Base-by-base conservation (phyloP, 1,284 basidiomycete species). In the Trametes sp. region DNA sequence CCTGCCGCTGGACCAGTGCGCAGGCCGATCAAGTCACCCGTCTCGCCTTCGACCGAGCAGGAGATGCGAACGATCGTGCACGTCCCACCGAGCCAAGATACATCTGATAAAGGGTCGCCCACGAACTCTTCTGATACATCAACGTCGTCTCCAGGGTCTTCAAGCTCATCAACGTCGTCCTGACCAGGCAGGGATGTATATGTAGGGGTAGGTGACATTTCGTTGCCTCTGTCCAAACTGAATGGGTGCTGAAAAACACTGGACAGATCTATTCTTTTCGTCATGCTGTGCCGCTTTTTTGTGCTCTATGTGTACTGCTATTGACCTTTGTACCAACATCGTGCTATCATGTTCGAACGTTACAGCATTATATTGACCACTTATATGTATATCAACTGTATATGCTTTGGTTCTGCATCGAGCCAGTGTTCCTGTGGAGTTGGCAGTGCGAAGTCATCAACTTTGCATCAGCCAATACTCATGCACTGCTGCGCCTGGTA, bases 1-100 rank as follows among this genome's bases (percentile, higher is more conserved):
- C 63, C 55, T 13, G 19, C 59, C 6, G 16, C 10, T 13, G 54
- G 29, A 1, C 54, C 48, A 16, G 36, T n/a, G 38, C 52, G 52
- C 29, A 54, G 50, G 13, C 44, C 62, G 6, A 41, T 63, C 23
- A 63, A 59, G 24, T 50, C 62, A 7, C 44, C 54, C 4, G 28
- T 42, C 0, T 51, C 54, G 6, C 62, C 38, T 2, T 26, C 46
- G 19, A 59, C 62, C 11, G 58, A 53, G 23, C 50, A 60, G n/a
- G 61, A 63, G 28, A 23, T n/a, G 38, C 41, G 13, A 24, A 56
- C 13, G 16, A n/a, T 60, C 16, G 54, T 57, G 2, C 45, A 57
- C 21, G 54, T 63, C 29, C 62, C 62, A 33, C 41, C 33, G 1
- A 35, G n/a, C 4, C 44, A 31, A 24, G 33, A 49, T 24, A 38